Evolutionary conservation across 2,329 filamentous ascomycete genomes (phyloP), one percentile per base, ranked within the genome.

Genomic region (Trichoderma polysporum): DNA sequence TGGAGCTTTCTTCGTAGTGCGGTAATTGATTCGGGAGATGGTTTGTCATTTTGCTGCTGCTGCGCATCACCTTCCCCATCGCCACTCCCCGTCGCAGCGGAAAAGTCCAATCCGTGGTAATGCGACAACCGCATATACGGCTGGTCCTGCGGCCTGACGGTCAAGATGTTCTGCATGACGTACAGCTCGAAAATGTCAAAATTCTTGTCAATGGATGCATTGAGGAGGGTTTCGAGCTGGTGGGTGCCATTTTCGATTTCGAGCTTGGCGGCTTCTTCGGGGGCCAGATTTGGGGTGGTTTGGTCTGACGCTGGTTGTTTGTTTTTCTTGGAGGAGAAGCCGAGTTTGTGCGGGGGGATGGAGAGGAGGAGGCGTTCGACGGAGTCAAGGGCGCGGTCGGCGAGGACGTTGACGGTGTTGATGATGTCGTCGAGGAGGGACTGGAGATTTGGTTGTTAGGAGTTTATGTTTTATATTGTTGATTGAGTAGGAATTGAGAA

Each of bases 341-440:
- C 95, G 37, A 99, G 86, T 15, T 88, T 85, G 29, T 89, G 84
- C 0, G 94, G 91, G 1, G 91, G 87, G 2, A 91, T 90, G 59
- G 86, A 85, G 57, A 92, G 83, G 22, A 99, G 88, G 1, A 92
- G 92, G 65, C 88, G 87, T 79, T 98, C 95, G 71, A 98, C 89
- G 68, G 91, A 92, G 74, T 92, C 92, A 74, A 97, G 89, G 63
- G 93, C 94, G 77, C 91, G 91, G 79, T 97, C 95, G 74, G 95
- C 91, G 74, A 97, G 87, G 74, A 94, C 92, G 82, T 98, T 99
- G 78, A 97, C 89, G 65, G 91, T 91, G 83, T 98, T 97, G 82
- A 98, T 97, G 73, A 98, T 94, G 80, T 98, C 94, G 86, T 99
- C 95, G 75, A 99, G 91, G 49, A 99, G 88, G 69, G 91, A 91